Conservation (phyloP, 169 alveolate genomes). For the Plasmodium vivax region DNA sequence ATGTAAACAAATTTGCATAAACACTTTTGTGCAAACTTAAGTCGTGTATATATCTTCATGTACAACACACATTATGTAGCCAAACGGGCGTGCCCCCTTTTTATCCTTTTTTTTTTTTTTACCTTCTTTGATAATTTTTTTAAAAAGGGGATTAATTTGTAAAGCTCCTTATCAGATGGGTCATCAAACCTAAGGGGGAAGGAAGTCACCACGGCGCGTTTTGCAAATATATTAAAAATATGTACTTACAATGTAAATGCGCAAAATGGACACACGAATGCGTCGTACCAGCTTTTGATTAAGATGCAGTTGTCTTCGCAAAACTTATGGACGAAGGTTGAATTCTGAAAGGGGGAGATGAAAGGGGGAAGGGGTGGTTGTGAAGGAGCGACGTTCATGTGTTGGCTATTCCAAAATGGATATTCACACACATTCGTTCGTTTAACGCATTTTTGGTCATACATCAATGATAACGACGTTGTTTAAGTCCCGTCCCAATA, state of each 20-base stretch:
- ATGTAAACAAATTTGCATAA: not conserved
- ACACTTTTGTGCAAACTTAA: not conserved
- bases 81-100: not conserved
- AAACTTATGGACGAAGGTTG: conserved; percentile 91
- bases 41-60: not conserved
- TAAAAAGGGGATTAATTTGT: conserved; percentile 85
- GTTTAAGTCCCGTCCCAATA: conserved; percentile 89
- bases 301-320: conserved; percentile 95
- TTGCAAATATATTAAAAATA: not conserved
- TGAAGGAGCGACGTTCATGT: not conserved
- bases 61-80: not conserved
- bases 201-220: not conserved
- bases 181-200: conserved; percentile 85
- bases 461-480: conserved; percentile 90
- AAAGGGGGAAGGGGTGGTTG: not conserved
- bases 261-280: not conserved
- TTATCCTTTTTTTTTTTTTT: conserved; percentile 1
- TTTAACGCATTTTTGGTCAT: conserved; percentile 11
- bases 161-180: conserved; percentile 84
- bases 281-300: conserved; percentile 88
- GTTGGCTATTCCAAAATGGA: not conserved
- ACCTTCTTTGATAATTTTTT: conserved; percentile 76
- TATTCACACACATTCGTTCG: not conserved
- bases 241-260: not conserved
- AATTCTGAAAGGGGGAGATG: conserved; percentile 78